Evolutionary conservation across 768 basidiomycete species (phyloP).

Genomic region (Ramaria sp.): DNA sequence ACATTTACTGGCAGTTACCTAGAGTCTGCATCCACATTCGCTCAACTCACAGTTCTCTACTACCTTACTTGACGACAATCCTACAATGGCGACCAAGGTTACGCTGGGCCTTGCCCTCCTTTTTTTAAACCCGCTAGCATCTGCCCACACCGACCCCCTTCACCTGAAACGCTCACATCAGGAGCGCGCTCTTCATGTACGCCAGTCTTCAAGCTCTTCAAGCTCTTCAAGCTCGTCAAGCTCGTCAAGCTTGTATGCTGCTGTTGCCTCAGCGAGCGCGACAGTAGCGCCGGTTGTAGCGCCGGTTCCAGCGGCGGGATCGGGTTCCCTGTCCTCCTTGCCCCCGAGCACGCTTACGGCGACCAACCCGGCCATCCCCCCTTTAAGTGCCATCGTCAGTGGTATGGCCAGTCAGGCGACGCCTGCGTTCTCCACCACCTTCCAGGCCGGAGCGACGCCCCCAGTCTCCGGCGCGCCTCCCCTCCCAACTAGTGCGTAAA

Average conservation of each 20-base stretch:
- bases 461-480: constrained; percentile 55
- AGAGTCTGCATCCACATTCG: too few species aligned
- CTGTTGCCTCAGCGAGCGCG: not conserved
- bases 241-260: too few species aligned
- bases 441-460: constrained; percentile 46
- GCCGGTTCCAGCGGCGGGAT: not conserved
- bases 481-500: constrained; percentile 52
- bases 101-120: not conserved
- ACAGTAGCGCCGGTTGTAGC: too few species aligned
- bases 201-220: not conserved
- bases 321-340: not conserved
- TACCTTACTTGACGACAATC: too few species aligned
- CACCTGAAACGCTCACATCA: not conserved
- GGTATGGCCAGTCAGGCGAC: constrained; percentile 51
- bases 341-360: constrained; percentile 9
- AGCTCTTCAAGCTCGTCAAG: not conserved
- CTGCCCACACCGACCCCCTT: not conserved
- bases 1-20: too few species aligned
- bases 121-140: not conserved
- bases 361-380: constrained; percentile 40
- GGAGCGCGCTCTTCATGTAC: not conserved
- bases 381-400: constrained; percentile 45
- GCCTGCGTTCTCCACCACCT: constrained; percentile 41
- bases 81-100: not conserved
- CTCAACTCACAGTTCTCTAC: too few species aligned